Evolutionary conservation across 257 asterid species (phyloP).

Genomic region (Verbena officinalis): DNA sequence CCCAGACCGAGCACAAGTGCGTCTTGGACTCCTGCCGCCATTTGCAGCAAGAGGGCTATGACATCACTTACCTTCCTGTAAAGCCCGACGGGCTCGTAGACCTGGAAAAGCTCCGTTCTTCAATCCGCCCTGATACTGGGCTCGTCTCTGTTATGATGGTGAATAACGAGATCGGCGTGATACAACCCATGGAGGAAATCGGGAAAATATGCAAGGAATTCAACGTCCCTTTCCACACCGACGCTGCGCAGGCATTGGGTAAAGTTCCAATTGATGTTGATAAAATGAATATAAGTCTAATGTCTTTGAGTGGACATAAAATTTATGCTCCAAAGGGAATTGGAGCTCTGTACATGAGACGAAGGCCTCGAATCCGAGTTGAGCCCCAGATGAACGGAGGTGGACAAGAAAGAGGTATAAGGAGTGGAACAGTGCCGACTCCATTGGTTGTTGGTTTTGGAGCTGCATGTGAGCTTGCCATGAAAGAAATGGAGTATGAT

Average conservation of each 20-base stretch:
- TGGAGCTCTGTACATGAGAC: constrained; percentile 88
- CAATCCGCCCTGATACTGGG: constrained; percentile 87
- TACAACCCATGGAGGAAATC: constrained; percentile 89
- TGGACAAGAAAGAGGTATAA: constrained; percentile 97
- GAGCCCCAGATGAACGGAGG: constrained; percentile 99
- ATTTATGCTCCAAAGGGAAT: constrained; percentile 95
- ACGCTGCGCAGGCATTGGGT: constrained; percentile 95
- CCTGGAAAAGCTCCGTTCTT: constrained; percentile 62
- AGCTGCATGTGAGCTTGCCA: constrained; percentile 87
- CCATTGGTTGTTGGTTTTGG: constrained; percentile 97
- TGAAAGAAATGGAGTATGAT: constrained; percentile 94
- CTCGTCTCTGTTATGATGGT: constrained; percentile 95
- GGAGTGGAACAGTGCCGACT: constrained; percentile 97
- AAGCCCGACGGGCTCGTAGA: constrained; percentile 71
- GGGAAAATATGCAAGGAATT: constrained; percentile 85
- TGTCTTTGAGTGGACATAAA: constrained; percentile 97
- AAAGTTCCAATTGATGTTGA: constrained; percentile 89
- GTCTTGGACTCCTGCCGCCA: constrained; percentile 93
- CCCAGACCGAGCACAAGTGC: constrained; percentile 98
- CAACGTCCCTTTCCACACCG: constrained; percentile 82
- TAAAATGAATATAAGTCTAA: constrained; percentile 85
- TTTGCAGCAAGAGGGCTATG: constrained; percentile 90
- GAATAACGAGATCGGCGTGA: constrained; percentile 95
- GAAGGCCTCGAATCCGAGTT: constrained; percentile 93
- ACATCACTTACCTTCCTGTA: constrained; percentile 88